These are phyloP conservation scores for Canna indica DNA, from an alignment of 176 grass and related monocot species.

Conservation along the genomic window DNA sequence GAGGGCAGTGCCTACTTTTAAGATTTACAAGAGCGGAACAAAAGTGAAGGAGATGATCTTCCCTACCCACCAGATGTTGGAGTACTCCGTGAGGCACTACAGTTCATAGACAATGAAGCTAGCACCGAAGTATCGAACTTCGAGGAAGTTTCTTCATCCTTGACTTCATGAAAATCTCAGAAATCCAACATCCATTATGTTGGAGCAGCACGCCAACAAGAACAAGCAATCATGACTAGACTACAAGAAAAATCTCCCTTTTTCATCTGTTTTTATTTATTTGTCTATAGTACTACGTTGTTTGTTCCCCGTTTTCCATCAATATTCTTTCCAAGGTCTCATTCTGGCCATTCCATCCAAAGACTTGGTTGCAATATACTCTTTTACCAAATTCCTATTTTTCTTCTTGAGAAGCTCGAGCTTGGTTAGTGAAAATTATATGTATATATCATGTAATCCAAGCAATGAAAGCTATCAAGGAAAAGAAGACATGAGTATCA, in stretches of 20 bases:
- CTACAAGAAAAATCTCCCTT: not conserved
- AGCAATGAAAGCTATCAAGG: not conserved
- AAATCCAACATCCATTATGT: not conserved
- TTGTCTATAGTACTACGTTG: not conserved
- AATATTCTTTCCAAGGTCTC: constrained; percentile 16
- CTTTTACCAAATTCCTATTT: not conserved
- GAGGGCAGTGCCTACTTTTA: constrained; percentile 76
- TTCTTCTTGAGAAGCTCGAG: not conserved
- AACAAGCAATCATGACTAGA: not conserved
- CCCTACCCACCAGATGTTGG: constrained; percentile 72
- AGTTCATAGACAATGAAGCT: constrained; percentile 39
- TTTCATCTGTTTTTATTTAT: not conserved
- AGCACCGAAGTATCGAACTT: not conserved
- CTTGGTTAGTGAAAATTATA: not conserved
- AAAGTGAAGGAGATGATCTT: constrained; percentile 96
- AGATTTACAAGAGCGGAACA: constrained; percentile 81
- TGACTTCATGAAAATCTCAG: not conserved
- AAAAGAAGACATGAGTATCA: not conserved
- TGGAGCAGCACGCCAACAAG: not conserved
- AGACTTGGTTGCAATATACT: not conserved
- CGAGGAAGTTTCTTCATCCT: too few species aligned
- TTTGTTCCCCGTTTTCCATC: constrained; percentile 12
- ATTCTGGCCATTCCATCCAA: not conserved
- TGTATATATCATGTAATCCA: not conserved
- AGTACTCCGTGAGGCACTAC: constrained; percentile 82